Conservation (phyloP, 495 filamentous ascomycete species). For the Arthonia radiata region DNA sequence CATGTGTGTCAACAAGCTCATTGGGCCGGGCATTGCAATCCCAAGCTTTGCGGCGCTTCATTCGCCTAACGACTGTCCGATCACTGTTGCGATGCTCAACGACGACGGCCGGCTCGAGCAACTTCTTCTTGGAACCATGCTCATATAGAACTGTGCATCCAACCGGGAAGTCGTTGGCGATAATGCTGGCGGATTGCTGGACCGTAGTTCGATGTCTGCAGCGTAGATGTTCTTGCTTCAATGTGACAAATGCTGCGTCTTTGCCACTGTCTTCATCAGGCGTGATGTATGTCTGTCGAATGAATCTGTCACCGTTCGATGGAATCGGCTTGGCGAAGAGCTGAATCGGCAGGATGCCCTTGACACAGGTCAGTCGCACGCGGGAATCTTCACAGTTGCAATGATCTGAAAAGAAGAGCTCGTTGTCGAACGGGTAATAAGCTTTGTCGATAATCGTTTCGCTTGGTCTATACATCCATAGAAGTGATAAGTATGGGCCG, state of each 20-base stretch:
- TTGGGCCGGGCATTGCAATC: constrained; percentile 28
- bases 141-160: constrained; percentile 33
- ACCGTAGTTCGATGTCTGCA: constrained; percentile 19
- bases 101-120: constrained; percentile 31
- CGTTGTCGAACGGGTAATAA: constrained; percentile 40
- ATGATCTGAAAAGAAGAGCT: constrained; percentile 53
- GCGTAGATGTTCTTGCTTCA: constrained; percentile 19
- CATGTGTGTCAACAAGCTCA: constrained; percentile 36
- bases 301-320: constrained; percentile 26
- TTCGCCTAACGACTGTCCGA: constrained; percentile 16
- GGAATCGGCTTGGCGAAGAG: constrained; percentile 25
- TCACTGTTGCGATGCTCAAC: constrained; percentile 13
- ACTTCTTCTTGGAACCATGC: constrained; percentile 3
- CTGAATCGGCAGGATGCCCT: constrained; percentile 25
- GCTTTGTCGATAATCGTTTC: constrained; percentile 40
- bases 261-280: too few species aligned
- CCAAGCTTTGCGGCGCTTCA: constrained; percentile 18
- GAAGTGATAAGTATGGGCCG: too few species aligned
- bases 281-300: constrained; percentile 39
- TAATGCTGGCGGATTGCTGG: constrained; percentile 5
- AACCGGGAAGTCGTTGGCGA: constrained; percentile 12
- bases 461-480: constrained; percentile 45
- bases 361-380: constrained; percentile 16
- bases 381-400: constrained; percentile 34
- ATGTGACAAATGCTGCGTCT: constrained; percentile 25